Evolutionary conservation across 2,329 filamentous ascomycete species (phyloP).

Genomic region (Aureobasidium sp.): DNA sequence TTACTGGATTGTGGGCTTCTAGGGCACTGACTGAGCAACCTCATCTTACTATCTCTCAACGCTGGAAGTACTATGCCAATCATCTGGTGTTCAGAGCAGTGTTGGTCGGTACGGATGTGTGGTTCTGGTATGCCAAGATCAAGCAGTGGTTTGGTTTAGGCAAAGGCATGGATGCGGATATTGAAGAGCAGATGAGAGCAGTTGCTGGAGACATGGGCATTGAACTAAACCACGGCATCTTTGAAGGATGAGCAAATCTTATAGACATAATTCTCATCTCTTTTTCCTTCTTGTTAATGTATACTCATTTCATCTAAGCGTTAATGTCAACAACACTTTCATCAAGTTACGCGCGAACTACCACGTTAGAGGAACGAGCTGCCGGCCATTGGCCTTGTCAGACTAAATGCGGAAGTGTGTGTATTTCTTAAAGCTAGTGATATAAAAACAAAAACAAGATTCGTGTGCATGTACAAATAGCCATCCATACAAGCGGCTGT

Average conservation of each 20-base stretch:
- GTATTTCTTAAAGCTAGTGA: neutral
- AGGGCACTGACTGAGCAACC: slow-evolving; percentile 69
- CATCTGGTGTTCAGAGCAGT: slow-evolving; percentile 79
- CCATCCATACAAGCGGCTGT: neutral
- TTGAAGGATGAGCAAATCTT: slow-evolving; percentile 56
- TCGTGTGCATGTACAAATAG: neutral
- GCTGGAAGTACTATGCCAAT: slow-evolving; percentile 60
- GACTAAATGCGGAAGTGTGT: neutral
- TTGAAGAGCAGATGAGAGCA: slow-evolving; percentile 76
- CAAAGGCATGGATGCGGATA: slow-evolving; percentile 85
- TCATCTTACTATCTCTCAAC: slow-evolving; percentile 54
- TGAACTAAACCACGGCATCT: slow-evolving; percentile 79
- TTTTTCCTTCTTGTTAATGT: neutral
- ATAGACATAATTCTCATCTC: neutral
- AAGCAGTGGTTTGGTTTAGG: slow-evolving; percentile 69
- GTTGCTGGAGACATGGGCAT: slow-evolving; percentile 76
- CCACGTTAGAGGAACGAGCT: neutral
- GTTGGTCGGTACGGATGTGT: slow-evolving; percentile 65
- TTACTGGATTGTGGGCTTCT: slow-evolving; percentile 85
- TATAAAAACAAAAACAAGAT: neutral
- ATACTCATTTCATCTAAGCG: neutral
- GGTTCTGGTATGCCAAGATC: slow-evolving; percentile 74
- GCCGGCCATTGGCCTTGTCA: neutral
- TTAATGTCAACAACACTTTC: too few relatives aligned
- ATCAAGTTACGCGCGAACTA: neutral